Base-by-base conservation (phyloP, 2,329 filamentous ascomycete species). In the Penicillium olsonii region DNA sequence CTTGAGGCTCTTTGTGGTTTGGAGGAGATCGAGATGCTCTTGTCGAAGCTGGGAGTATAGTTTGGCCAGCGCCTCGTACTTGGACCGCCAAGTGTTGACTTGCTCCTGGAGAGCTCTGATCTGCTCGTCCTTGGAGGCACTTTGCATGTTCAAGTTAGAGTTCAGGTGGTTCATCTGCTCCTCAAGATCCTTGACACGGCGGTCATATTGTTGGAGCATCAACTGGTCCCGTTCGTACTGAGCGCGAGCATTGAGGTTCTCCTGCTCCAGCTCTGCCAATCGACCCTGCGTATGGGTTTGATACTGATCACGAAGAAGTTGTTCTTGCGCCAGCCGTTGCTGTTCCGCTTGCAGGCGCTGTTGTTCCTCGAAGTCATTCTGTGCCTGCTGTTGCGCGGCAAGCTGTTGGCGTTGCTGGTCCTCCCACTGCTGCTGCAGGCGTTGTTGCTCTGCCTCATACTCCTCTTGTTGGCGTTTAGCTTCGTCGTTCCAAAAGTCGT, bases 221-320 rank as follows among this genome's bases (percentile, higher is more conserved):
- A 99, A 78, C 73, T 97, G 94, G 68, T 99, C 92, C n/a, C 87
- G 87, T 71, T 97, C 92, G 67, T 96, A 97, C 71, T 97, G 94
- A 8, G 92, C 90, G 35, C 94, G 84, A 4, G 94, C 94, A 63
- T 94, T 92, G 20, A 99, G 77, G 61, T 99, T 97, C 73, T 97
- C 92, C 50, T 87, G 88, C 74, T 99, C 92, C 42, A 99, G 78
- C 73, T 99, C 94, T 1, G 92, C 94, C 63, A 99, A 80, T n/a
- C 91, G 87, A 33, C 94, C 94, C 68, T 97, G 92, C 0, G 92
- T 97, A 67, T 97, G 92, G 74, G 92, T 90, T 63, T 92, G 86
- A 52, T 89, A 88, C 66, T 99, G 94, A 58, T 97, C 90, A 19
- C 87, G 83, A 66, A 94, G 77, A 26, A 99, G 79, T 38, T 94